Evolutionary conservation across 345 rosid genomes (phyloP).

Genomic region (Hibiscus mutabilis): DNA sequence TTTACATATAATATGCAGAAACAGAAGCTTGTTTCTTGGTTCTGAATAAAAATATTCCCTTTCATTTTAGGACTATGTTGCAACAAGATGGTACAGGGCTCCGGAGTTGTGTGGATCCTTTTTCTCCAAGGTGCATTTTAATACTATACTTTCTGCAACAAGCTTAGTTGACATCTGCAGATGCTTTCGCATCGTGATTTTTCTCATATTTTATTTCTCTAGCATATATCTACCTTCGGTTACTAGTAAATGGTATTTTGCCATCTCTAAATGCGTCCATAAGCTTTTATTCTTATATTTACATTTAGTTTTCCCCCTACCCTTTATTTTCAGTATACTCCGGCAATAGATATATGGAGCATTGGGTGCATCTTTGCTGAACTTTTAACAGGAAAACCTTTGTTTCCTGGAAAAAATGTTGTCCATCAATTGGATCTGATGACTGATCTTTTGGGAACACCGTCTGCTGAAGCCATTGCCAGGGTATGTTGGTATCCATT

Average conservation of each 20-base stretch:
- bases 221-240: not conserved
- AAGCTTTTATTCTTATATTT: not conserved
- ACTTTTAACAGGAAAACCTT: slow-evolving; percentile 88
- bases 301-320: not conserved
- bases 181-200: not conserved
- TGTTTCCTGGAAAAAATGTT: slow-evolving; percentile 94
- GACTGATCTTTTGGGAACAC: slow-evolving; percentile 92
- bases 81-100: slow-evolving; percentile 94
- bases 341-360: slow-evolving; percentile 97
- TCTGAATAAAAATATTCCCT: not conserved
- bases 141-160: too few relatives aligned
- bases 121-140: slow-evolving; percentile 69
- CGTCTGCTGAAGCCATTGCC: slow-evolving; percentile 87
- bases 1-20: not conserved
- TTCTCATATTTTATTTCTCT: not conserved
- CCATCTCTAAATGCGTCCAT: not conserved
- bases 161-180: not conserved
- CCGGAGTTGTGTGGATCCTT: slow-evolving; percentile 97
- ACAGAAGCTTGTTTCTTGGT: slow-evolving; percentile 1
- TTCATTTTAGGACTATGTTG: slow-evolving; percentile 74
- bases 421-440: slow-evolving; percentile 93
- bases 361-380: slow-evolving; percentile 95
- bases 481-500: slow-evolving; percentile 35
- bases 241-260: not conserved
- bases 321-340: slow-evolving; percentile 62